A percentile compares a stretch with the other conserved stretches of the same genome.
phyloP scores from a whole-genome alignment of 257 asterid species.

The Solanum medicagineum region DNA sequence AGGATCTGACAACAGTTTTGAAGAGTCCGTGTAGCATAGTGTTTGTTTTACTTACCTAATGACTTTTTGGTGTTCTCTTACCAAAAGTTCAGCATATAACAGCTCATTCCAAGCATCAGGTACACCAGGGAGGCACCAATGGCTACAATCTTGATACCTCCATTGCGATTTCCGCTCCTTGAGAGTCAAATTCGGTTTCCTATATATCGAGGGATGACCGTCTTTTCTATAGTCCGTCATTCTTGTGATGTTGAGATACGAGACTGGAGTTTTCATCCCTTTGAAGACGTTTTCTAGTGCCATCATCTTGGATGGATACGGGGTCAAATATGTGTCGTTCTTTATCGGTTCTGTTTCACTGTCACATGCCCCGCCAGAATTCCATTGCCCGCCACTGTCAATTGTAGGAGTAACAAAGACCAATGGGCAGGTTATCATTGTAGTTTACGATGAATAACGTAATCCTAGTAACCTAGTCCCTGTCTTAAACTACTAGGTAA shows the following conservation, averaged over 20 bases:
- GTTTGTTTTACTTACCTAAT: background rate
- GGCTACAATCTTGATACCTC: constrained; percentile 56
- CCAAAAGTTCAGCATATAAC: constrained; percentile 43
- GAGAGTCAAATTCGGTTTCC: constrained; percentile 23
- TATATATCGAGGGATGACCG: constrained; percentile 57
- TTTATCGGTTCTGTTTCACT: constrained; percentile 60
- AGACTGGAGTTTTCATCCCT: constrained; percentile 49
- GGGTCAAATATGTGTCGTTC: constrained; percentile 38
- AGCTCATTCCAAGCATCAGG: constrained; percentile 74
- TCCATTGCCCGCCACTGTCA: constrained; percentile 79
- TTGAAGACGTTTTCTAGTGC: constrained; percentile 34
- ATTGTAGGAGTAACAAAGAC: background rate
- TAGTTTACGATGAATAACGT: background rate
- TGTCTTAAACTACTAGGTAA: background rate
- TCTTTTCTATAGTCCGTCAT: constrained; percentile 63
- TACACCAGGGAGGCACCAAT: constrained; percentile 81
- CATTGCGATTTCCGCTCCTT: constrained; percentile 28
- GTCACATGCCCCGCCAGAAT: constrained; percentile 64
- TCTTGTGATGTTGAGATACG: constrained; percentile 47
- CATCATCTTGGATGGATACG: constrained; percentile 43
- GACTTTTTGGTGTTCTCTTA: constrained; percentile 12
- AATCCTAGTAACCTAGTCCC: background rate
- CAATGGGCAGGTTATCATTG: background rate
- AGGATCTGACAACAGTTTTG: background rate
- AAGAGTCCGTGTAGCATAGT: background rate